phyloP scores from a whole-genome alignment of 306 rosid genomes.

The Gillenia trifoliata region DNA sequence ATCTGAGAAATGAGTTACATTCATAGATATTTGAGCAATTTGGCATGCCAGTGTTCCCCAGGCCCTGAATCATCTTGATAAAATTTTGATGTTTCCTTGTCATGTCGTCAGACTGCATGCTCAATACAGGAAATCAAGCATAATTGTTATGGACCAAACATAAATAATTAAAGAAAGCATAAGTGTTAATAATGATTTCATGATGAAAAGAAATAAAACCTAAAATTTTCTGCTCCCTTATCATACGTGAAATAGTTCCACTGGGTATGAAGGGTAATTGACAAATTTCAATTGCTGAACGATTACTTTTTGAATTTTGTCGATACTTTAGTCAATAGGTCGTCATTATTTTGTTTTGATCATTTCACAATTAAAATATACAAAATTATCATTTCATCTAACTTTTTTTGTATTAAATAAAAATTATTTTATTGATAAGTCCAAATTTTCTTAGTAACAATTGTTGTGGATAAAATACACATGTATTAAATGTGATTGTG shows the following conservation, averaged over 20 bases:
- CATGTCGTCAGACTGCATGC: not conserved
- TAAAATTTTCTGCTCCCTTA: not conserved
- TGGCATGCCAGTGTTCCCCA: slow-evolving; percentile 21
- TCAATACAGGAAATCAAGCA: not conserved
- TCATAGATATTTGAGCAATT: slow-evolving; percentile 32
- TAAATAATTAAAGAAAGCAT: not conserved
- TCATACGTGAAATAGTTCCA: not conserved
- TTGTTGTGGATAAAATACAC: too few species aligned
- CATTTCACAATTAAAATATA: too few species aligned
- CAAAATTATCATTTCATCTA: too few species aligned
- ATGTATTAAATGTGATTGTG: too few species aligned
- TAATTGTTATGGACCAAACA: not conserved
- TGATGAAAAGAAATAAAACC: not conserved
- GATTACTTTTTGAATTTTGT: too few species aligned
- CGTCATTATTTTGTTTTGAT: too few species aligned
- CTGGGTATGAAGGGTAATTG: too few species aligned
- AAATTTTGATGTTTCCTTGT: not conserved
- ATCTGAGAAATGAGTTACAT: not conserved
- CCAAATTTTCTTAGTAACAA: not conserved
- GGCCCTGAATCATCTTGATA: not conserved
- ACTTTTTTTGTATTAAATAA: not conserved
- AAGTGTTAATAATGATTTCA: not conserved
- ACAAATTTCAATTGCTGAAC: too few species aligned
- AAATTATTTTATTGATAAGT: not conserved
- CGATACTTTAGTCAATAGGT: too few species aligned